These are phyloP conservation scores for Daldinia loculata DNA, from an alignment of 495 filamentous ascomycete genomes.

Conservation along the genomic window DNA sequence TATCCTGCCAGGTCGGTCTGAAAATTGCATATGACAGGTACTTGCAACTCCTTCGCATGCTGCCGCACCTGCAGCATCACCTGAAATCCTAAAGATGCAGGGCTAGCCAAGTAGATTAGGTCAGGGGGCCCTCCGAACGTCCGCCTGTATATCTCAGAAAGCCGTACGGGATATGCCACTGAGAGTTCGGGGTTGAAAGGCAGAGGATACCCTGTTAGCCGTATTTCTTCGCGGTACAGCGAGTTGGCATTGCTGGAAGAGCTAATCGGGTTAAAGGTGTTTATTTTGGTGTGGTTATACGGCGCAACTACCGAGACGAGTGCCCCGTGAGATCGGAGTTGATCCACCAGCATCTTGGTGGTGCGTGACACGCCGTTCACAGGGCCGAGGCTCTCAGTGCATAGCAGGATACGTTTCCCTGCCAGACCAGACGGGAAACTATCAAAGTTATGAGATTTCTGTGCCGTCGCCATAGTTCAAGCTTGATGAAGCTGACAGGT, in stretches of 20 bases:
- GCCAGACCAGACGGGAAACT: conserved; percentile 56
- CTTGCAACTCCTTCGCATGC: conserved; percentile 57
- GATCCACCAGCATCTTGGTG: conserved; percentile 67
- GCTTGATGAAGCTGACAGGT: background rate
- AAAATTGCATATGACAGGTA: conserved; percentile 68
- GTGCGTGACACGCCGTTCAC: conserved; percentile 73
- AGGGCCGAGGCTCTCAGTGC: conserved; percentile 70
- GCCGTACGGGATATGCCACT: conserved; percentile 68
- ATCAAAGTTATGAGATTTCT: conserved; percentile 38
- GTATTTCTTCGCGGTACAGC: conserved; percentile 44
- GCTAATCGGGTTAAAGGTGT: conserved; percentile 45
- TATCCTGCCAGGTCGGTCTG: conserved; percentile 73
- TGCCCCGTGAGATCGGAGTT: conserved; percentile 64
- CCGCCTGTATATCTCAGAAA: conserved; percentile 60
- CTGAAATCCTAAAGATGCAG: conserved; percentile 70
- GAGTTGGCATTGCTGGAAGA: background rate
- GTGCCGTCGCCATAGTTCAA: conserved; percentile 4
- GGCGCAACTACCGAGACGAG: conserved; percentile 68
- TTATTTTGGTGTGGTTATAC: conserved; percentile 50
- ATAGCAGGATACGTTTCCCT: conserved; percentile 65
- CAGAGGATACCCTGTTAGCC: conserved; percentile 66
- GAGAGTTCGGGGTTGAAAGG: conserved; percentile 72
- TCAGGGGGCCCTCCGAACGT: conserved; percentile 61
- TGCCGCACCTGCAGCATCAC: conserved; percentile 65
- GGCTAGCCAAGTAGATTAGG: conserved; percentile 70